phyloP scores from a whole-genome alignment of 108 stramenopile species.

The Nannochloropsis salina region DNA sequence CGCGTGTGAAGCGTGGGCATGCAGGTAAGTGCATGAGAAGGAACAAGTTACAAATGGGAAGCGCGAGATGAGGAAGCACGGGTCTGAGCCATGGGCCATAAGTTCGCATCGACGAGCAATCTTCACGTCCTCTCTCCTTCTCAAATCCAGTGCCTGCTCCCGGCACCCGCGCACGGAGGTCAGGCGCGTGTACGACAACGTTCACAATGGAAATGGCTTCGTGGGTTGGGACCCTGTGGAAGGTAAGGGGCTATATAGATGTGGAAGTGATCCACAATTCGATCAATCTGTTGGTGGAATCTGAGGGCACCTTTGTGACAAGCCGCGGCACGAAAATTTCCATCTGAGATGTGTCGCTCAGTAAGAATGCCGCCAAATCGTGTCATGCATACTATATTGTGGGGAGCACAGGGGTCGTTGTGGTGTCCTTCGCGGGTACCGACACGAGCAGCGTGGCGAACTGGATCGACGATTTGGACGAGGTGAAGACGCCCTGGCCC shows the following conservation, averaged over 20 bases:
- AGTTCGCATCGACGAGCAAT: not conserved
- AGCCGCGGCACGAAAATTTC: no score
- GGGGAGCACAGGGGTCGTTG: not conserved
- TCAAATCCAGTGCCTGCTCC: not conserved
- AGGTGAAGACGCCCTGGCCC: constrained; percentile 21
- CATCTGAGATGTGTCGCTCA: no score
- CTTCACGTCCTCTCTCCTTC: not conserved
- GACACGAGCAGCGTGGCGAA: constrained; percentile 25
- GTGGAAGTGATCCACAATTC: no score
- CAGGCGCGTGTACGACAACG: not conserved
- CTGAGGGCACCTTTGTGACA: no score
- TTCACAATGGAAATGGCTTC: not conserved
- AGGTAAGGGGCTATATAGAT: not conserved
- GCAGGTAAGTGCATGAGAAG: not conserved
- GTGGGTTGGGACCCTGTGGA: not conserved
- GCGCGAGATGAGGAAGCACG: not conserved
- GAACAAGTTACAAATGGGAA: not conserved
- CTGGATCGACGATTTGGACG: constrained; percentile 38
- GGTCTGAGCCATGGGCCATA: not conserved
- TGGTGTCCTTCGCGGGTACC: constrained; percentile 9
- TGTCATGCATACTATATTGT: no score
- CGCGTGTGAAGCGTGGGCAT: not conserved
- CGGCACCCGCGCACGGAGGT: not conserved
- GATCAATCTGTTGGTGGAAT: no score
- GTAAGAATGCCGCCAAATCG: no score